phyloP scores from a whole-genome alignment of 2,329 filamentous ascomycete genomes.

The Orbilia brochopaga region DNA sequence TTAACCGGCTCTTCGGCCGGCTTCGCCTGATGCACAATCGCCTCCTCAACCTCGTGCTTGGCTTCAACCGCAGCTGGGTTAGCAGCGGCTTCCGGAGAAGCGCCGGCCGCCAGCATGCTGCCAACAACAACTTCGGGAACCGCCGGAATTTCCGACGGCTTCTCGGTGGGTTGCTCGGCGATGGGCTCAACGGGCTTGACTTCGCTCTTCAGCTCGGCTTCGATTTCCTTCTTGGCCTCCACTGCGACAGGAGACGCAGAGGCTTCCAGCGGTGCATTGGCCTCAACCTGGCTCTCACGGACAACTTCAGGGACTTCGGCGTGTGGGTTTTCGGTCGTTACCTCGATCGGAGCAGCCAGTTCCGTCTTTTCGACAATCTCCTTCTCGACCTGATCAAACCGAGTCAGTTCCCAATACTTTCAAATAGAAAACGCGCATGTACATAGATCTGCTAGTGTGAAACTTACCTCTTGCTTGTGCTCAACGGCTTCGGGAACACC shows the following conservation, averaged over 20 bases:
- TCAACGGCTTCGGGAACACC: slow-evolving; percentile 69
- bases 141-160: slow-evolving; percentile 56
- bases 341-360: slow-evolving; percentile 31
- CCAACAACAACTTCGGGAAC: slow-evolving; percentile 67
- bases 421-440: slow-evolving; percentile 19
- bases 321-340: slow-evolving; percentile 37
- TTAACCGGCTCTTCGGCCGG: slow-evolving; percentile 15
- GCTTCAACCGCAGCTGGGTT: slow-evolving; percentile 73
- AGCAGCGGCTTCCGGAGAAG: slow-evolving; percentile 73
- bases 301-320: slow-evolving; percentile 67
- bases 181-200: slow-evolving; percentile 58
- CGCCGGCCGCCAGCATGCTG: slow-evolving; percentile 66
- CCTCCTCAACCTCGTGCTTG: slow-evolving; percentile 72
- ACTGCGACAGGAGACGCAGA: slow-evolving; percentile 71
- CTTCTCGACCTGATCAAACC: slow-evolving; percentile 34
- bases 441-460: slow-evolving; percentile 70
- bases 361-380: slow-evolving; percentile 33
- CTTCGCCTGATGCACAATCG: slow-evolving; percentile 37
- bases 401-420: slow-evolving; percentile 14
- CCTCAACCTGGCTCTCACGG: slow-evolving; percentile 73
- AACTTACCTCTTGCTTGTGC: slow-evolving; percentile 65
- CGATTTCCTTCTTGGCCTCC: slow-evolving; percentile 72
- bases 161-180: slow-evolving; percentile 21
- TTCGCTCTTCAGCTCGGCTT: slow-evolving; percentile 72
- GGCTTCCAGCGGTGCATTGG: slow-evolving; percentile 70